Evolutionary conservation across 257 asterid genomes (phyloP), one percentile per base, ranked within the genome.

Genomic region (Gentiana macrophylla): DNA sequence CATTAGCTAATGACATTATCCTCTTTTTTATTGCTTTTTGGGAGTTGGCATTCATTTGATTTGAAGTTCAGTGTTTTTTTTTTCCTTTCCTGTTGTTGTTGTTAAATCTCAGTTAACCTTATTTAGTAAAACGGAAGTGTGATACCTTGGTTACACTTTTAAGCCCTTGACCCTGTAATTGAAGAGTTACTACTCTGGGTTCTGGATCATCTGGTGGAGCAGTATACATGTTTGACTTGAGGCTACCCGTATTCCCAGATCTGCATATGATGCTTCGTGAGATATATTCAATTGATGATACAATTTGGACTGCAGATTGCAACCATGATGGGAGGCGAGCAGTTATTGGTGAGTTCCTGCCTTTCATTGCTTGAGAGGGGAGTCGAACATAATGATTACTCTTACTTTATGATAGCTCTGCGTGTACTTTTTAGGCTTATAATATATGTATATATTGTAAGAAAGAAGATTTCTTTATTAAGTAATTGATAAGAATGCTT

Each of bases 251-350:
- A 62, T 68, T 56, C 43, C 58, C 72, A 69, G 72, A 59, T 49
- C 59, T 12, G 13, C 52, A 50, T 37, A 52, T 66, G 35, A 46
- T 35, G 49, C 52, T 79, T 63, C 55, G 38, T 13, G 67, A 53
- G 68, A 64, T 92, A 72, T 69, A 84, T 69, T 68, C 76, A 50
- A 78, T 79, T 63, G 64, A 69, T 48, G 67, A 72, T 64, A 88
- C 98, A 32, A 68, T 92, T 59, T 92, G 97, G 97, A 64, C 85
- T 33, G 94, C 82, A 49, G 97, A 86, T 71, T 72, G 77, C 64
- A 77, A 78, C 72, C 68, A 66, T 69, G 81, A 75, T 66, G 85
- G 82, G 67, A 70, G 70, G 57, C 70, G 37, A 74, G 84, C 79
- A 66, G 86, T 62, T 54, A 67, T 87, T 69, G 98, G 98, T 66